Base-by-base conservation (phyloP, 164 flowering plant species). In the Hamamelis virginiana region DNA sequence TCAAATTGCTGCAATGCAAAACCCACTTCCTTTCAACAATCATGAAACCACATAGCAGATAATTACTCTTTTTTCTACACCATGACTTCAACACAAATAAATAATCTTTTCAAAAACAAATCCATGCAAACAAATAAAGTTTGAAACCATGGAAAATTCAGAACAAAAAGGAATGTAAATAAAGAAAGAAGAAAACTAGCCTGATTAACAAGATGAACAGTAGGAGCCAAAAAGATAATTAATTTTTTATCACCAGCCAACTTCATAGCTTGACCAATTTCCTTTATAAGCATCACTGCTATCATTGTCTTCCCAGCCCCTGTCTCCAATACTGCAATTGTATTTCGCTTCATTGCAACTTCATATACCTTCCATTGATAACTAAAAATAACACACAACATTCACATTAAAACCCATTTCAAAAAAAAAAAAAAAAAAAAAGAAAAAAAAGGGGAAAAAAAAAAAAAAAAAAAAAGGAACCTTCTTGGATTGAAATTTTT, bases 301-400 rank as follows among this genome's bases (percentile, higher is more conserved):
- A 91, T 83, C 87, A 85, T 78, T 0, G 96, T 85, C 78, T 94
- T 94, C 1, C 93, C 94, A 9, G 88, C 51, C 15, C 97, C 98
- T 1, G 91, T 89, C 9, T 87, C 91, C 80, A 91, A 67, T 56
- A 90, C 88, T 0, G 93, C 98, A 8, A 94, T 90, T 1, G 91
- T 90, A 63, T 94, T 94, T 70, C 85, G 85, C 79, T 59, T 66
- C 77, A 62, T 71, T 12, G 96, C 98, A 22, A 85, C 94, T 62
- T 90, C 81, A 68, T 76, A 85, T 26, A 90, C 80, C 82, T 87
- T 65, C 72, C 41, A 8, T 63, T 91, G 91, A 76, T 91, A 91
- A 19, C 98, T 94, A 16, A 53, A n/a, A 5, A 51, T 19, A 43
- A 50, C 33, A 33, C 18, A 57, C 28, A 9, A n/a, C 16, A 16